A percentile compares a stretch with the other conserved stretches of the same genome.
phyloP scores from a whole-genome alignment of 2,329 filamentous ascomycete species.

The Aureobasidium sp. region DNA sequence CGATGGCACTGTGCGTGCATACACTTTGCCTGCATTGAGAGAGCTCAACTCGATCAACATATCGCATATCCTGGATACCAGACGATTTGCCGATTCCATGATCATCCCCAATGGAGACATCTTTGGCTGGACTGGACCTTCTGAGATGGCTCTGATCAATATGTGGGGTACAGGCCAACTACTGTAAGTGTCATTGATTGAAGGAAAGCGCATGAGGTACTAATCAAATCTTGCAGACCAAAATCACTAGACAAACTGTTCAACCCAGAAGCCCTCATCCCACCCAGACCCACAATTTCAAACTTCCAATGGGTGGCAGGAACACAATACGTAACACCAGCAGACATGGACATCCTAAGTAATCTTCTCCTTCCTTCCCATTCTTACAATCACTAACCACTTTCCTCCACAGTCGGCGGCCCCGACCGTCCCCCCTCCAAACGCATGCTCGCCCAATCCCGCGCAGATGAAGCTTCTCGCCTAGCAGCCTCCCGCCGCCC shows the following conservation, averaged over 20 bases:
- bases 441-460: constrained; percentile 74
- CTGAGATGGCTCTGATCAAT: constrained; percentile 74
- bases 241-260: constrained; percentile 62
- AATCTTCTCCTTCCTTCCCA: constrained; percentile 27
- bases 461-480: constrained; percentile 58
- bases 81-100: constrained; percentile 60
- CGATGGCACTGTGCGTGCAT: constrained; percentile 71
- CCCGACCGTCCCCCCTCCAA: constrained; percentile 82
- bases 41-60: constrained; percentile 68
- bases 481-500: constrained; percentile 25
- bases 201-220: constrained; percentile 35
- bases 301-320: constrained; percentile 96
- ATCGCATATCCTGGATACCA: constrained; percentile 61
- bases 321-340: constrained; percentile 80
- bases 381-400: background rate
- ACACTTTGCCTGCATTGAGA: constrained; percentile 78
- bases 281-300: constrained; percentile 83
- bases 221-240: background rate
- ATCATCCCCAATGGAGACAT: constrained; percentile 76
- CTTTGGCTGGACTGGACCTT: constrained; percentile 81
- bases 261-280: constrained; percentile 67
- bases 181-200: constrained; percentile 29
- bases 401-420: constrained; percentile 54
- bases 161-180: constrained; percentile 70
- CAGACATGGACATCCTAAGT: constrained; percentile 78